Evolutionary conservation across 2,329 filamentous ascomycete species (phyloP), one percentile per base, ranked within the genome.

Genomic region (Fonsecaea multimorphosa): DNA sequence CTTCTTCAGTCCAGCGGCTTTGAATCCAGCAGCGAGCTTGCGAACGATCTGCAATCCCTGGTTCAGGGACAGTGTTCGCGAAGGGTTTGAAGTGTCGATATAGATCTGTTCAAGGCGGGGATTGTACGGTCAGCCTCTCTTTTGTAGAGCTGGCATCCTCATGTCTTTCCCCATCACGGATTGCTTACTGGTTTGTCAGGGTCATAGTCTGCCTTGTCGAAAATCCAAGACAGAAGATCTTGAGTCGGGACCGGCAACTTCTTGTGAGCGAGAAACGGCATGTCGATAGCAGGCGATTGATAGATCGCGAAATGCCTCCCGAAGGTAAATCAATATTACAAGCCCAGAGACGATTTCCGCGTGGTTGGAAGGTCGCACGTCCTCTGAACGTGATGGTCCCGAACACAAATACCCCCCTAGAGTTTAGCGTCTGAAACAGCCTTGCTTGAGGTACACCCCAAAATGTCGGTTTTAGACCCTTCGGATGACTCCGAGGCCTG

Each of bases 171-270:
- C 8, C 11, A 24, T 29, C 16, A 9, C 51, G 32, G 51, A 29
- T 24, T 27, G 70, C 72, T 65, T 70, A 84, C 81, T 27, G 82
- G 82, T 56, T 80, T 79, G 63, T 86, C 77, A 60, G 76, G 76
- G 68, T 86, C 79, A 69, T 85, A 85, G 0, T 66, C 67, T 11
- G 80, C 77, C 2, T 82, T 72, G 46, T 84, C 82, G 69, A 86
- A 86, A 2, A 83, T 81, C 78, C 82, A 87, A 2, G 84, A 86
- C 9, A 85, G 65, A 12, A 87, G 72, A 70, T 87, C 85, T 61
- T 82, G 80, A 31, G 78, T 79, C 0, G 85, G 81, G 40, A 86
- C 75, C 2, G 76, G 71, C 12, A 66, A 27, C 3, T 31, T 55
- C 29, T 53, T 34, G 7, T 64, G 31, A n/a, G 63, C 67, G 6